A percentile compares a stretch with the other conserved stretches of the same genome.
phyloP scores from a whole-genome alignment of 306 rosid species.

The Rosa persica region DNA sequence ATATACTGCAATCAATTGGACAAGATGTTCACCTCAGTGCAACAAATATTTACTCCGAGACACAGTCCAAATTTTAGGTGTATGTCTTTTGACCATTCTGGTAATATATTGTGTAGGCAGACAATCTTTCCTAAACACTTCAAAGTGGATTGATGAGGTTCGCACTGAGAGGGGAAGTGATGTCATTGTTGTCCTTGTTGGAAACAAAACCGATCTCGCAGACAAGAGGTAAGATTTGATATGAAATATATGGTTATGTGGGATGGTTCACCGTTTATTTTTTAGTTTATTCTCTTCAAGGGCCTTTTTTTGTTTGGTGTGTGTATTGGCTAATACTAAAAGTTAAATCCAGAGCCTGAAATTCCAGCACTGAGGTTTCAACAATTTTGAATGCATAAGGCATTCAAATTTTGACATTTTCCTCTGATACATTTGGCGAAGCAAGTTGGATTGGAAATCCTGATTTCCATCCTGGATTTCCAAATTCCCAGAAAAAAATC shows the following conservation, averaged over 20 bases:
- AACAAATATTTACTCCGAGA: not conserved
- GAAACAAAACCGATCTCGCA: constrained; percentile 90
- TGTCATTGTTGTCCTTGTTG: constrained; percentile 84
- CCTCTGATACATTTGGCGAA: not conserved
- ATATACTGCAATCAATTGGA: not conserved
- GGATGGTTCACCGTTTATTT: not conserved
- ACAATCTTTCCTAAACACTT: constrained; percentile 75
- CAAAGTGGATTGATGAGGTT: constrained; percentile 93
- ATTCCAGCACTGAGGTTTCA: not conserved
- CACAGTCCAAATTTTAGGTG: not conserved
- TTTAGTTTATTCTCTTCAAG: not conserved
- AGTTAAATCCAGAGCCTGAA: not conserved
- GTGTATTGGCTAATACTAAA: not conserved
- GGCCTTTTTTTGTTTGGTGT: not conserved
- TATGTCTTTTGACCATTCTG: constrained; percentile 12
- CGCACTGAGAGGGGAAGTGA: constrained; percentile 86
- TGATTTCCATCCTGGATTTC: not conserved
- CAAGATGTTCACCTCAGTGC: not conserved
- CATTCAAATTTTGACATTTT: not conserved
- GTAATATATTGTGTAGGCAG: constrained; percentile 42
- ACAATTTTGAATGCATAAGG: not conserved
- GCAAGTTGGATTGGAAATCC: not conserved
- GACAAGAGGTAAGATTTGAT: constrained; percentile 69
- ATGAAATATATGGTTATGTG: not conserved
- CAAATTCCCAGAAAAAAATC: not conserved